Base-by-base conservation (phyloP, 1,284 basidiomycete genomes). In the Puccinia triticina region DNA sequence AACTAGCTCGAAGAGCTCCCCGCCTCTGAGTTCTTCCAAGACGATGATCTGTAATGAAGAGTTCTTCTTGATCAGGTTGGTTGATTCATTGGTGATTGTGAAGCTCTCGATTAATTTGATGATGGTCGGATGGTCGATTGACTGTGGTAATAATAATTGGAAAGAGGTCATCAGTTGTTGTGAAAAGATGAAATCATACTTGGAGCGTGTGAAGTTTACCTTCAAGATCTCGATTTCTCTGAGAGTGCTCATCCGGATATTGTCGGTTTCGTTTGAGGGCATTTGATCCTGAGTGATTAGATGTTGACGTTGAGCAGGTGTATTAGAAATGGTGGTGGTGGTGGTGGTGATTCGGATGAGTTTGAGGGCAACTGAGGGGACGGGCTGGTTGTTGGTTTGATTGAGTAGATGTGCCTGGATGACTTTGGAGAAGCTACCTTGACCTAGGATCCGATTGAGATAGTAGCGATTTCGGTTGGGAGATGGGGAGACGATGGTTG, bases 161-260 rank as follows among this genome's bases (percentile, higher is more conserved):
- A 40, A 66, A 16, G 16, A 40, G 16, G 12, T 43, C 40, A 43
- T 43, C 40, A 43, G 40, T 43, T 43, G 40, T 43, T 43, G 40
- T 43, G 7, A 43, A 43, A 43, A 43, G 40, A 4, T 43, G 7
- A 43, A 43, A 43, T 12, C 40, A 43, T 7, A 43, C 40, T 43
- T 43, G 40, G 40, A 43, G 40, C 40, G 40, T 43, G 40, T 7
- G 40, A 43, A 43, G 12, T 90, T 86, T 86, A 92, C 92, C 86
- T 92, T 90, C 57, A 96, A 88, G 16, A 96, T 92, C 85, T 95
- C 93, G 16, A 94, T 94, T 87, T 96, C 94, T 37, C 94, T 89
- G 61, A 94, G 90, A 86, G 95, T 95, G 83, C 92, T 92, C 81
- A 95, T 93, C 46, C 92, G 88, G 83, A 93, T 93, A 74, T 93